These are phyloP conservation scores for Magnusiomyces clavatus DNA, from an alignment of 1,139 yeast species.

Conservation along the genomic window DNA sequence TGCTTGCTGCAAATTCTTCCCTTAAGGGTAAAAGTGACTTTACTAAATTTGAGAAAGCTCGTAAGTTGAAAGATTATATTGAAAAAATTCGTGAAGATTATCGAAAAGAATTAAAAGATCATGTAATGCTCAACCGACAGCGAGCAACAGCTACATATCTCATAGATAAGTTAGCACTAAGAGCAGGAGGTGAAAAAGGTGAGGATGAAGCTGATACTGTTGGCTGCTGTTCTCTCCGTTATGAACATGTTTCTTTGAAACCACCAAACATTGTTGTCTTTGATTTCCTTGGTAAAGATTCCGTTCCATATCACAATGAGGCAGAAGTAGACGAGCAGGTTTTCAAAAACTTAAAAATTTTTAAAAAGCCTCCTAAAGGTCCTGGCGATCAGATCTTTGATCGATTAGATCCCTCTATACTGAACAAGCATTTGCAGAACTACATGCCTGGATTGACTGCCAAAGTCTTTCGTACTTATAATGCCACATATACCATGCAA, in stretches of 20 bases:
- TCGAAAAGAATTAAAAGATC: conserved; percentile 58
- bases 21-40: conserved; percentile 86
- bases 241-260: conserved; percentile 75
- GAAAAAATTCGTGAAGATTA: conserved; percentile 72
- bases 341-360: conserved; percentile 77
- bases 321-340: conserved; percentile 87
- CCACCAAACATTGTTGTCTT: conserved; percentile 87
- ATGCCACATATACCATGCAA: conserved; percentile 96
- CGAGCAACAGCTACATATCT: conserved; percentile 91
- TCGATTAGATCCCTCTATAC: conserved; percentile 71
- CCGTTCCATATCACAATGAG: conserved; percentile 85
- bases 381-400: conserved; percentile 93
- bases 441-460: conserved; percentile 95
- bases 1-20: conserved; percentile 87
- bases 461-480: conserved; percentile 94
- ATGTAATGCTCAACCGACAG: conserved; percentile 79
- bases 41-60: conserved; percentile 88
- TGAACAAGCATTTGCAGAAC: conserved; percentile 79
- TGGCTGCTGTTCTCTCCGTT: conserved; percentile 92
- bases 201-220: conserved; percentile 98
- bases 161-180: conserved; percentile 87
- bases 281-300: conserved; percentile 94
- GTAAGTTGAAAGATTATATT: conserved; percentile 69
- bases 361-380: conserved; percentile 78
- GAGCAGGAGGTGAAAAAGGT: conserved; percentile 98